These are phyloP conservation scores for Cadophora sp. DNA, from an alignment of 2,329 filamentous ascomycete species.

Conservation along the genomic window DNA sequence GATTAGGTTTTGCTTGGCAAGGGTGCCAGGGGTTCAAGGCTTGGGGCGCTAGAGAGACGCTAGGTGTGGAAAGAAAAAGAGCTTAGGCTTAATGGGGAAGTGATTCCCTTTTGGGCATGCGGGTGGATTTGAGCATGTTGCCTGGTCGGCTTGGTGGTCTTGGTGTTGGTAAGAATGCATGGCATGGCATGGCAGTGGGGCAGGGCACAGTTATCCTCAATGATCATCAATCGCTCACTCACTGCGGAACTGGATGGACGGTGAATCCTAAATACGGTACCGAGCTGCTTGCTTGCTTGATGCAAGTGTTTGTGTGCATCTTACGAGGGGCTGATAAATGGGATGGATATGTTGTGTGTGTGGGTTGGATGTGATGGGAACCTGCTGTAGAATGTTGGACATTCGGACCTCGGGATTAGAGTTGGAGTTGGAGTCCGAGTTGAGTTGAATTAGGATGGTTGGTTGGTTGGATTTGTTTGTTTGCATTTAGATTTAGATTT, in stretches of 20 bases:
- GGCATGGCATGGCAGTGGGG: neutral
- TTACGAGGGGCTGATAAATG: neutral
- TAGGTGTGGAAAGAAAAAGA: neutral
- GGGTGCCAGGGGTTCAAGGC: neutral
- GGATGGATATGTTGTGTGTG: neutral
- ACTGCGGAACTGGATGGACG: neutral
- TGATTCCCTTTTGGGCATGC: neutral
- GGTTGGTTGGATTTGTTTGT: neutral
- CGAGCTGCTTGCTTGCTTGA: neutral
- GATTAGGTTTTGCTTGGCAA: constrained; percentile 20
- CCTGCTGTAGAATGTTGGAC: too few species aligned
- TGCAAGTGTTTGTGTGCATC: constrained; percentile 3
- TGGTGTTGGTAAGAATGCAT: neutral
- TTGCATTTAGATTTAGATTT: constrained; percentile 8
- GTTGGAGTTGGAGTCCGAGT: neutral
- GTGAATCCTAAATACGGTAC: constrained; percentile 9
- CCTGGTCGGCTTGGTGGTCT: too few species aligned
- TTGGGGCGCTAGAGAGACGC: constrained; percentile 1
- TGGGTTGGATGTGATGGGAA: neutral
- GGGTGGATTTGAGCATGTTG: neutral
- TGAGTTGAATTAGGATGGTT: too few species aligned
- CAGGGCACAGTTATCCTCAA: neutral
- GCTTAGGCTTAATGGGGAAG: neutral
- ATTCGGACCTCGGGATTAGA: neutral
- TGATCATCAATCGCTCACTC: neutral